Base-by-base conservation (phyloP, 1,284 basidiomycete species). In the Anthracocystis panici-leucophaei region DNA sequence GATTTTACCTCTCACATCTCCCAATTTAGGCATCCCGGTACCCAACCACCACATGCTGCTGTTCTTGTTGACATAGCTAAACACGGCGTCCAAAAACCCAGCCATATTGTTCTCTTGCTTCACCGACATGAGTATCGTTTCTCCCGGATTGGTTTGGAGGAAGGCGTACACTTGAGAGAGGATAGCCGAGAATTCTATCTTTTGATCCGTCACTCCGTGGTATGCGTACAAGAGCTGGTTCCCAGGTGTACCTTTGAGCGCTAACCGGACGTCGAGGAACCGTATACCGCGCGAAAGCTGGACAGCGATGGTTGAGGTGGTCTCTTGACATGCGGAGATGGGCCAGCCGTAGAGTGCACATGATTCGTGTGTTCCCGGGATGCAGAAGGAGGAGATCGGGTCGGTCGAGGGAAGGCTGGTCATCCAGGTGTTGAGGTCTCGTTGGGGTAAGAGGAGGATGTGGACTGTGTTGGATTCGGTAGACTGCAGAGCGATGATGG, bases 281-380 rank as follows among this genome's bases (percentile, higher is more conserved):
- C 80, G 72, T 4, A 82, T 75, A 0, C 80, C 80, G 31, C 53
- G 65, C 2, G 52, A 23, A 25, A 82, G 77, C 42, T 82, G 80
- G 3, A 53, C 16, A 4, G 49, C 10, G 20, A 78, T 65, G 23
- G 60, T 57, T 7, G 67, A 55, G 5, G 46, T 46, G 44, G 38
- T n/a, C 2, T 55, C 50, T 41, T 82, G 80, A 54, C 79, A 82
- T 0, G 77, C 45, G 12, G 76, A 75, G 35, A 82, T 64, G 27
- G 80, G 79, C 72, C 69, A 82, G 41, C 80, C 79, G 69, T 68
- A 79, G 6, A 69, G 64, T 0, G 80, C 78, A 16, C 75, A 65
- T 5, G 65, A 58, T 45, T 82, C 75, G 71, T 82, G 80, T 9
- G 78, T 79, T n/a, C 79, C 80, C 0, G 80, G 80, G 3, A 82